phyloP scores from a whole-genome alignment of 108 stramenopile species.

The Skeletonema grethae region DNA sequence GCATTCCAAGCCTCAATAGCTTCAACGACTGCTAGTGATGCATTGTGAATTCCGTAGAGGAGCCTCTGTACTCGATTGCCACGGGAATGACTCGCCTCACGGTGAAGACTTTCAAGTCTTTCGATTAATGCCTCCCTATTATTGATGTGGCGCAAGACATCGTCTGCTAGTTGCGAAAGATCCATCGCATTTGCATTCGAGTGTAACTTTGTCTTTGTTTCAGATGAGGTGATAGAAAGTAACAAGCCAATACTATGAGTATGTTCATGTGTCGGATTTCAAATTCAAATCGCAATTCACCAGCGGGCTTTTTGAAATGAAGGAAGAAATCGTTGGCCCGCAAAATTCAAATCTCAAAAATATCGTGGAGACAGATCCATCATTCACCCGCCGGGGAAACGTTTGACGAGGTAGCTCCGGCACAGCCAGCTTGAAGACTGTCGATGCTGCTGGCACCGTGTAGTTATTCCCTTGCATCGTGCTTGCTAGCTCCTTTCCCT shows the following conservation, averaged over 20 bases:
- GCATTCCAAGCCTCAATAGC: conserved; percentile 37
- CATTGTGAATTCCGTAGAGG: conserved; percentile 39
- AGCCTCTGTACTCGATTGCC: conserved; percentile 24
- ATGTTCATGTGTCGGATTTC: too few relatives aligned
- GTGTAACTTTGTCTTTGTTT: too few relatives aligned
- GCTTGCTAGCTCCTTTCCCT: neutral
- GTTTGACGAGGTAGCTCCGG: too few relatives aligned
- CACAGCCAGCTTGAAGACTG: too few relatives aligned
- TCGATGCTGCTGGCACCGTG: too few relatives aligned
- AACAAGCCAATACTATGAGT: too few relatives aligned
- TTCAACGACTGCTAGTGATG: conserved; percentile 30
- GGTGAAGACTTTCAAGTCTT: conserved; percentile 24
- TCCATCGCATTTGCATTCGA: neutral
- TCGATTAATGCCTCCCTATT: conserved; percentile 33
- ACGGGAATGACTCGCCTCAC: conserved; percentile 16
- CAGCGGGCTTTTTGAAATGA: neutral
- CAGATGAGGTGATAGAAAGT: too few relatives aligned
- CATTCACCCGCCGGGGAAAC: too few relatives aligned
- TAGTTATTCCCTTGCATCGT: too few relatives aligned
- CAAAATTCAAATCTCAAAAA: neutral
- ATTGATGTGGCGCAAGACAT: conserved; percentile 28
- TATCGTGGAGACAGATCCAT: too few relatives aligned
- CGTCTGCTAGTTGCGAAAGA: conserved; percentile 15
- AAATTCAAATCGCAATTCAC: neutral
- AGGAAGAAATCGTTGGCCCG: neutral